phyloP scores from a whole-genome alignment of 805 yeast genomes.

The Ogataea pilisensis region DNA sequence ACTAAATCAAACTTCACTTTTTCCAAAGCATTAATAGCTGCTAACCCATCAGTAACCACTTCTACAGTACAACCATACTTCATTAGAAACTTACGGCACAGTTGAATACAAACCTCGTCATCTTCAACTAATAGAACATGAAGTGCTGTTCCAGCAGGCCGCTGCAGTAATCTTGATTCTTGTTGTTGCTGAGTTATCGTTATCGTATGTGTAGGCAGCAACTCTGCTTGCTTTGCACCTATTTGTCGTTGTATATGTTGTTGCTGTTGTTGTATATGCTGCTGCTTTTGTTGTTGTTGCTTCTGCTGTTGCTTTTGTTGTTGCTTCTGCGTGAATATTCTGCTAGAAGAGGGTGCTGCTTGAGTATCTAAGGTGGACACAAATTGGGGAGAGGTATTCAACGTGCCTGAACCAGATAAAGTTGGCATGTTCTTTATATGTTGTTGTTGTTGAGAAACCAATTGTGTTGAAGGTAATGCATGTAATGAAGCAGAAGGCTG shows the following conservation, averaged over 20 bases:
- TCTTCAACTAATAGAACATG: constrained; percentile 78
- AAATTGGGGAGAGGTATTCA: constrained; percentile 10
- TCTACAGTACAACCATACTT: constrained; percentile 92
- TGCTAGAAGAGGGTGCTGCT: too few relatives aligned
- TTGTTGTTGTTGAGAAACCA: constrained; percentile 2
- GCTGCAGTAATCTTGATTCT: constrained; percentile 16
- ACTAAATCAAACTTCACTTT: constrained; percentile 71
- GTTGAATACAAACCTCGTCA: constrained; percentile 75
- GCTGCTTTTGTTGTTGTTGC: neutral
- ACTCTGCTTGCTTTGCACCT: neutral
- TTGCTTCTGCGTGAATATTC: too few relatives aligned
- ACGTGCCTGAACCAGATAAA: constrained; percentile 6
- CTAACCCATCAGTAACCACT: constrained; percentile 87
- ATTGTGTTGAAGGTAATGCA: constrained; percentile 1
- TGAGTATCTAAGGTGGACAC: constrained; percentile 3
- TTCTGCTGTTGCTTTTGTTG: constrained; percentile 2
- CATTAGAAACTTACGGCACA: constrained; percentile 76
- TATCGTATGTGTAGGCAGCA: constrained; percentile 1
- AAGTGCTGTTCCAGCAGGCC: constrained; percentile 38
- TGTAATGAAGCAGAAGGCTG: constrained; percentile 1
- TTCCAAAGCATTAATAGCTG: constrained; percentile 76
- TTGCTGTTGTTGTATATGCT: neutral
- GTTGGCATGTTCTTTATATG: constrained; percentile 3
- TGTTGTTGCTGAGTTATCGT: constrained; percentile 15
- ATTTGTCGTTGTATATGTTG: neutral